phyloP scores from a whole-genome alignment of 169 alveolate species.

The Perkinsus chesapeaki region DNA sequence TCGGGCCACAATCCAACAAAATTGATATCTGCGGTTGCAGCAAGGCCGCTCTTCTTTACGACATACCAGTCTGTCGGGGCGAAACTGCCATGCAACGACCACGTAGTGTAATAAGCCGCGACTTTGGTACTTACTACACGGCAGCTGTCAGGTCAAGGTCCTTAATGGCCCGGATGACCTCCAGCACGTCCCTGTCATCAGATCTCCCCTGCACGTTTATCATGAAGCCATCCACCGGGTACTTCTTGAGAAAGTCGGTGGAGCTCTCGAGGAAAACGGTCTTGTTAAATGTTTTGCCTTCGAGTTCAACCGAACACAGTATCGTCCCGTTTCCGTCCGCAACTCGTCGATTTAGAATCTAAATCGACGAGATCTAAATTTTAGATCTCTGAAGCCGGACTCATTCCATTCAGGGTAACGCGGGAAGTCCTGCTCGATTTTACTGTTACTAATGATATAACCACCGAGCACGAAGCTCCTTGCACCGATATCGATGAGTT shows the following conservation, averaged over 20 bases:
- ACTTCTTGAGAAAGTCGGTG: neutral
- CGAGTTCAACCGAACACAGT: neutral
- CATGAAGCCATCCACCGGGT: neutral
- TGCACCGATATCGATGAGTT: neutral
- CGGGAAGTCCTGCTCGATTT: neutral
- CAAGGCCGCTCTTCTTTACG: neutral
- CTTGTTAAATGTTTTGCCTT: neutral
- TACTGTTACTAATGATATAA: neutral
- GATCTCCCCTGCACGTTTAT: neutral
- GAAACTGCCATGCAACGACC: neutral
- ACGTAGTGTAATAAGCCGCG: neutral
- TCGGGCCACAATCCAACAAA: neutral
- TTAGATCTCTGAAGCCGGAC: neutral
- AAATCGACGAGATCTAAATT: too few relatives aligned
- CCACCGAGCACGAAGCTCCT: neutral
- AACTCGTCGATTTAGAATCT: neutral
- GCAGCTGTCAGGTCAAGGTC: neutral
- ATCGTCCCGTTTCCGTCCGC: neutral
- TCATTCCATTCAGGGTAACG: neutral
- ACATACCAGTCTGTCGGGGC: neutral
- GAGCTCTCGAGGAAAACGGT: neutral
- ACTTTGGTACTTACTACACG: neutral
- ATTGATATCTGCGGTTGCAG: neutral
- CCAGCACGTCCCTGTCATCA: neutral
- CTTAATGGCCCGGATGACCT: neutral